Base-by-base conservation (phyloP, 148 eudicot species). In the Chenopodium suecicum region DNA sequence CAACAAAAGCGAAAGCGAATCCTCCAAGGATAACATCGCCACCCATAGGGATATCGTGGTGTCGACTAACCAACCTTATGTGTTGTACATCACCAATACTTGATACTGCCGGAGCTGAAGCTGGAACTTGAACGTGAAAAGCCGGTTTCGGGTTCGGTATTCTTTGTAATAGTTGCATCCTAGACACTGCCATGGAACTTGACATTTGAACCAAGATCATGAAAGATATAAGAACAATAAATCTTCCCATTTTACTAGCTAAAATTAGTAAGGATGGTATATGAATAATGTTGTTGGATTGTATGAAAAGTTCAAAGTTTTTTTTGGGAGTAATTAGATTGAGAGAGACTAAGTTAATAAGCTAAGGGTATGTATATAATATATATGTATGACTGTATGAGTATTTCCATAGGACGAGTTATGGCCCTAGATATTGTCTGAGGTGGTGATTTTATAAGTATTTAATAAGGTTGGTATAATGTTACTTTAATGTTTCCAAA, bases 1-100 rank as follows among this genome's bases (percentile, higher is more conserved):
- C 91, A 13, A 90, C 86, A 8, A 88, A 29, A 31, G 88, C 94
- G 1, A 76, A 76, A 0, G 86, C 91, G 17, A 90, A 86, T 3
- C 90, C 92, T 14, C 91, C 92, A 37, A 90, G 85, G 56, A 91
- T 90, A 65, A 90, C 90, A 77, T 90, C 94, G 27, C 90, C 94
- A 56, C 91, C 92, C 22, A 88, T 90, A 50, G 78, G 69, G 0
- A 47, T 27, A 22, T 60, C 20, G 17, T 31, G 67, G 50, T 75
- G 82, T 82, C 84, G 52, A 50, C 76, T 71, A 32, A 75, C 79
- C 72, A 76, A 11, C 31, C 84, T 70, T 34, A 72, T 76, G 74
- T 84, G 89, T n/a, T 79, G 82, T 72, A 27, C 64, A 7, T 50
- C 79, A 22, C 63, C 72, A 23, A 12, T 37, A 32, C 71, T 63